These are phyloP conservation scores for Eudorina sp. DNA, from an alignment of 139 green algal genomes.

Conservation along the genomic window DNA sequence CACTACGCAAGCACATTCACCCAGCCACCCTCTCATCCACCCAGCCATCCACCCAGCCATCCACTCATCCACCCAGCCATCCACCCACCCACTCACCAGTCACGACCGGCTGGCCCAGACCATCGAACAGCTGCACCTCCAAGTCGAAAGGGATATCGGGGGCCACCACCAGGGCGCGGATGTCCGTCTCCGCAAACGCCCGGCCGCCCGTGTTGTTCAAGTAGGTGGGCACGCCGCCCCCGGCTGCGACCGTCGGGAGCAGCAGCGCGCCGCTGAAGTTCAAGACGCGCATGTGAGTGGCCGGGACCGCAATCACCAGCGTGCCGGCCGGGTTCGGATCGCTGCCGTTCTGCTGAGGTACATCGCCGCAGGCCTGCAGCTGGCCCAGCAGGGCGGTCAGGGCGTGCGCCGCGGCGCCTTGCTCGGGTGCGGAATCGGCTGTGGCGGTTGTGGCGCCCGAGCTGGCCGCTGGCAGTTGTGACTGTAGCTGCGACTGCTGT, in stretches of 20 bases:
- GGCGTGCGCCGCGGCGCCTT: too few species aligned
- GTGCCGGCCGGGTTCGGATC: not conserved
- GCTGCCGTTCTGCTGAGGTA: too few species aligned
- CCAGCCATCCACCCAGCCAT: not conserved
- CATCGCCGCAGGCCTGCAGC: too few species aligned
- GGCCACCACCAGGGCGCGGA: not conserved
- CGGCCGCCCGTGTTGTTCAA: not conserved
- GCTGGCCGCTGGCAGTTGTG: too few species aligned
- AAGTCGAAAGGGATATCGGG: not conserved
- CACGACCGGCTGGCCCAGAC: not conserved
- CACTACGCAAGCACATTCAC: not conserved
- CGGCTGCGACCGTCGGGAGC: not conserved
- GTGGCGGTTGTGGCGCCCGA: too few species aligned
- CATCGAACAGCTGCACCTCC: not conserved
- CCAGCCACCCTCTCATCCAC: not conserved
- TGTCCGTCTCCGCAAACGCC: not conserved
- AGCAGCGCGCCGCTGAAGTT: not conserved
- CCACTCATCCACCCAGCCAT: not conserved
- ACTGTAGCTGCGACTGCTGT: too few species aligned
- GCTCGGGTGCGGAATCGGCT: too few species aligned
- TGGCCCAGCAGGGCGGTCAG: too few species aligned
- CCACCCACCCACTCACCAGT: not conserved
- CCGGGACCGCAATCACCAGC: not conserved
- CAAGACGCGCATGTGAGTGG: not conserved
- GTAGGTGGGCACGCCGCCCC: not conserved